Base-by-base conservation (phyloP, 129 eudicot species). In the Artemisia argyi region DNA sequence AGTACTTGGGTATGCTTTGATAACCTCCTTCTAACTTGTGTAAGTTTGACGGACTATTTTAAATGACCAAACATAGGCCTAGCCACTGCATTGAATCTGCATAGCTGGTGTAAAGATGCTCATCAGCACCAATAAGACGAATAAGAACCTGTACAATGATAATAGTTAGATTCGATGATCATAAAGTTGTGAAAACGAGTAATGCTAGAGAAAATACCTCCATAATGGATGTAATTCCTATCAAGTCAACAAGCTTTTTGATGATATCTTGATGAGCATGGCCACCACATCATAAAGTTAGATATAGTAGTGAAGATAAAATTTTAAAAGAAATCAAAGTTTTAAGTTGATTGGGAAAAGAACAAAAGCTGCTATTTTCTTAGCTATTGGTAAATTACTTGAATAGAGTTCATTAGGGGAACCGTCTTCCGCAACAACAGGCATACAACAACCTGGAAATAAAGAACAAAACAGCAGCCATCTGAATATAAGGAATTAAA, bases 141-240 rank as follows among this genome's bases (percentile, higher is more conserved):
- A 30, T 85, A 77, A 93, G 88, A 78, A 93, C 98, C 98, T 93
- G 86, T 76, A 58, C 54, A 77, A 72, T 4, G 55, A 82, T 64
- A 63, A 16, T 14, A 5, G 55, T 80, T 68, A 73, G 71, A 53
- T 70, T 69, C 28, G 14, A 52, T 55, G 57, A 39, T 19, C 44
- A 77, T 59, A 58, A 64, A 52, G 60, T 12, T 10, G 30, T 16
- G 35, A 19, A 72, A 24, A 5, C 14, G 14, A 69, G 35, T 46
- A 22, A 55, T 19, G 48, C 17, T 22, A 26, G 52, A 69, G 52
- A 71, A 59, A 76, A 73, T 76, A 90, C 98, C 98, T 93, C 98
- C 98, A 93, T 93, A 59, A 93, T 87, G 72, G 98, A 93, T 61
- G 98, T 93, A 60, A 86, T 93, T 47, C 97, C 97, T 80, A 93